Evolutionary conservation across 2,329 filamentous ascomycete genomes (phyloP), one percentile per base, ranked within the genome.

Genomic region (Massarina eburnea): DNA sequence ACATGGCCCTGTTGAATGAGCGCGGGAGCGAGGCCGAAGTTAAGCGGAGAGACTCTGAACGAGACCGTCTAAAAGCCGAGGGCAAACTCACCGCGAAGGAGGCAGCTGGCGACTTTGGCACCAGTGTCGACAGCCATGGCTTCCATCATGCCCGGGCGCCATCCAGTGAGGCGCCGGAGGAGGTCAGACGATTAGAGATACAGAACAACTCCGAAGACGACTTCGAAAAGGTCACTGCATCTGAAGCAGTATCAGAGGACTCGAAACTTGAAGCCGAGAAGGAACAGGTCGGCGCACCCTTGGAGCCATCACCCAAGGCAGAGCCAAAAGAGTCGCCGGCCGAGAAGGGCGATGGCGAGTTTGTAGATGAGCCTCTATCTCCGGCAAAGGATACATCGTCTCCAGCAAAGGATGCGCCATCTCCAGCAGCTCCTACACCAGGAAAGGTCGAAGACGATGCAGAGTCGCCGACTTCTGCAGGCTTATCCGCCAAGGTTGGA

Each of bases 1-100:
- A 99, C 67, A 99, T 99, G 94, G 91, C 89, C 5, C 76, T 99
- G 27, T 76, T 99, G 55, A 99, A 99, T 65, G 91, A 97, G 67
- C 77, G 83, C 8, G 94, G 92, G 24, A 91, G 91, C 9, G 91
- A 99, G 66, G 85, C 90, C 54, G 83, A 96, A 54, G 90, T 97
- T 48, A 83, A 80, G 49, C 78, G 83, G 33, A 82, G 94, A 49
- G 91, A 99, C 63, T 73, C 79, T 9, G 91, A 96, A 66, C 84
- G 94, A 39, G 88, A 95, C 56, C 82, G 83, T 30, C 74, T 97
- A 33, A 86, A 90, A 57, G 78, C 76, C 1, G 88, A 94, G 64
- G 91, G 91, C 33, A 86, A 83, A 55, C 81, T 96, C 42, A 80
- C 80, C n/a, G 70, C 76, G 14, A 71, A 77, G 43, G 74, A 75